A percentile compares a stretch with the other conserved stretches of the same genome.
Conservation (phyloP, 2,329 filamentous ascomycete genomes). For the Verticillium nubilum region DNA sequence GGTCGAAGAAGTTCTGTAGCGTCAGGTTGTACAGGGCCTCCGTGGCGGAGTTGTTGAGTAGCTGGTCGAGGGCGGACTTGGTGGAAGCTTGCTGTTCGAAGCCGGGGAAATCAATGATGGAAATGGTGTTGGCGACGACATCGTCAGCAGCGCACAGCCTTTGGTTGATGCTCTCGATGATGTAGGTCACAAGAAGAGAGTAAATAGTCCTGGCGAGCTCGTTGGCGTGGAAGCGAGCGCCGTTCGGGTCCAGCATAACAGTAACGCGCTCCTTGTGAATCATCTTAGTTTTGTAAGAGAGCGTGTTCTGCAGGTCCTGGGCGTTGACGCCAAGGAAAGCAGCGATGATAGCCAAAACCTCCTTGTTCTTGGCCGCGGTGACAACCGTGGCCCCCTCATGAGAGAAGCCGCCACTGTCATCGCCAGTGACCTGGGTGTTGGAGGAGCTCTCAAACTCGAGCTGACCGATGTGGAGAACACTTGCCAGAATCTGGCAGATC, state of each 20-base stretch:
- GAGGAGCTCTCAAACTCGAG: slow-evolving; percentile 85
- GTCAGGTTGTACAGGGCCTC: slow-evolving; percentile 92
- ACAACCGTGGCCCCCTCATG: slow-evolving; percentile 85
- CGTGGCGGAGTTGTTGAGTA: slow-evolving; percentile 89
- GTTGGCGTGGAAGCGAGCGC: slow-evolving; percentile 86
- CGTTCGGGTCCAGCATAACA: slow-evolving; percentile 90
- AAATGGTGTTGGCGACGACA: slow-evolving; percentile 85
- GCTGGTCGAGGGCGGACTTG: slow-evolving; percentile 80
- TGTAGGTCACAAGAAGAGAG: slow-evolving; percentile 86
- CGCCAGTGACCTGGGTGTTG: slow-evolving; percentile 70
- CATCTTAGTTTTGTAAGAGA: slow-evolving; percentile 96
- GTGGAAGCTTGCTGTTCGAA: slow-evolving; percentile 83
- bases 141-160: slow-evolving; percentile 83
- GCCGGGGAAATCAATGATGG: slow-evolving; percentile 92
- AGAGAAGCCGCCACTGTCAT: slow-evolving; percentile 94
- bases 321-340: slow-evolving; percentile 89
- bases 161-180: slow-evolving; percentile 91
- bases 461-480: slow-evolving; percentile 95
- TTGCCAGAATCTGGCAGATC: slow-evolving; percentile 90
- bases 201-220: slow-evolving; percentile 92
- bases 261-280: slow-evolving; percentile 96
- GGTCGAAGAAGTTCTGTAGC: slow-evolving; percentile 92
- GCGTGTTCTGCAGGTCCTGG: slow-evolving; percentile 75
- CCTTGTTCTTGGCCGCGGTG: slow-evolving; percentile 90
- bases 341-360: slow-evolving; percentile 77